A percentile compares a stretch with the other conserved stretches of the same genome.
These are phyloP conservation scores for Sporothrix mexicana DNA, from an alignment of 2,329 filamentous ascomycete genomes.

Conservation along the genomic window DNA sequence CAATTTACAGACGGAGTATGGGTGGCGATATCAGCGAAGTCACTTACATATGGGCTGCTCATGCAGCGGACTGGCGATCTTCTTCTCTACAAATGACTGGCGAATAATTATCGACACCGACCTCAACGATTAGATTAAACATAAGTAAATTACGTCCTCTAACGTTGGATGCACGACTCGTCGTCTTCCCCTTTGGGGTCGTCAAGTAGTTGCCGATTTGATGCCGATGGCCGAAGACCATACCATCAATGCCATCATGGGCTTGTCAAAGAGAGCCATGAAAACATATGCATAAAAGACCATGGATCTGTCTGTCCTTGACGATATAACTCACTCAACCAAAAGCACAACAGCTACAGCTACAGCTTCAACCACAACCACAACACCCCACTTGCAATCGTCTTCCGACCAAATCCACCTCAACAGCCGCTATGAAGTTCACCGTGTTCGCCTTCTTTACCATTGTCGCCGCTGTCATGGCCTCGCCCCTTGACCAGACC, in stretches of 20 bases:
- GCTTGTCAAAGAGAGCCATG: background rate
- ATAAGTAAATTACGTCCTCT: background rate
- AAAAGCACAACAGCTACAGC: background rate
- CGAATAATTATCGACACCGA: background rate
- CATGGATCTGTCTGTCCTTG: background rate
- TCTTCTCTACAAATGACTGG: background rate
- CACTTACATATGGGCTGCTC: background rate
- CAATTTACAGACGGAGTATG: background rate
- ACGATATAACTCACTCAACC: background rate
- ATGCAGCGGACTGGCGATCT: background rate
- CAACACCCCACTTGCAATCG: background rate
- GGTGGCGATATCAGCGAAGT: background rate
- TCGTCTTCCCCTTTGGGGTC: background rate
- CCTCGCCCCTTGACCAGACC: slow-evolving; percentile 7
- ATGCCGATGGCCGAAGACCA: background rate
- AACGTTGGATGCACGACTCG: background rate
- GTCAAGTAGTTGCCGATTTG: background rate
- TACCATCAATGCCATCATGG: background rate
- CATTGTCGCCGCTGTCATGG: slow-evolving; percentile 9
- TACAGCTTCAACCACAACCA: background rate
- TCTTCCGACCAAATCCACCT: background rate
- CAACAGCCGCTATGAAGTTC: slow-evolving; percentile 12
- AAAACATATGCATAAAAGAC: too few relatives aligned
- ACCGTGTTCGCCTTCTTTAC: slow-evolving; percentile 7
- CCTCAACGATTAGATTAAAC: background rate